These are phyloP conservation scores for Dichotomopilus funicola DNA, from an alignment of 2,329 filamentous ascomycete species.

Conservation along the genomic window DNA sequence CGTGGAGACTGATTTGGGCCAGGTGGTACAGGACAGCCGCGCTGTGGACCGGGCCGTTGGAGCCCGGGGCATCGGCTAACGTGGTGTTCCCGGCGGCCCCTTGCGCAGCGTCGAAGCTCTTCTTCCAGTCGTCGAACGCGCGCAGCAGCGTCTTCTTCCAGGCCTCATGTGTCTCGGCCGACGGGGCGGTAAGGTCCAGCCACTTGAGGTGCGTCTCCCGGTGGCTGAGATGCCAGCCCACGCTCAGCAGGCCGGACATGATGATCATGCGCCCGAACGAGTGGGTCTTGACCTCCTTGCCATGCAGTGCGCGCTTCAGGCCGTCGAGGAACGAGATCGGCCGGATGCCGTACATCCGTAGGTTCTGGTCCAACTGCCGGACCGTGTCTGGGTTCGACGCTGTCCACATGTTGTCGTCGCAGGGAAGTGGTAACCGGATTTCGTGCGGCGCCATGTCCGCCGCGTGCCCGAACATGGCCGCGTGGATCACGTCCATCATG, in stretches of 20 bases:
- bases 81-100: slow-evolving; percentile 30
- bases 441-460: slow-evolving; percentile 90
- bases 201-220: slow-evolving; percentile 79
- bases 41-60: slow-evolving; percentile 64
- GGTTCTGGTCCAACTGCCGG: slow-evolving; percentile 65
- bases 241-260: slow-evolving; percentile 83
- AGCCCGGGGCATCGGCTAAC: slow-evolving; percentile 38
- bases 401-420: slow-evolving; percentile 80
- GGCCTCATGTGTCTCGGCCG: slow-evolving; percentile 56
- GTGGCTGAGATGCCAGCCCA: slow-evolving; percentile 87
- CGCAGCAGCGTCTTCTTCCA: slow-evolving; percentile 72
- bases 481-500: slow-evolving; percentile 81
- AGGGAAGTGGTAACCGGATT: slow-evolving; percentile 77
- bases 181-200: slow-evolving; percentile 60
- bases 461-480: slow-evolving; percentile 85
- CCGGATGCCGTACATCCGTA: slow-evolving; percentile 73
- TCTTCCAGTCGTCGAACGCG: slow-evolving; percentile 83
- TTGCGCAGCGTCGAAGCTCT: slow-evolving; percentile 70
- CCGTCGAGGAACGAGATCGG: slow-evolving; percentile 77
- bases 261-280: slow-evolving; percentile 84
- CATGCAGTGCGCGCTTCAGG: slow-evolving; percentile 75
- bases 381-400: slow-evolving; percentile 73
- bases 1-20: slow-evolving; percentile 82
- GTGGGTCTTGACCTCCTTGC: slow-evolving; percentile 74
- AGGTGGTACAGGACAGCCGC: slow-evolving; percentile 77